Evolutionary conservation across 1,284 basidiomycete species (phyloP), one percentile per base, ranked within the genome.

Genomic region (Microbotryomycetes sp.): DNA sequence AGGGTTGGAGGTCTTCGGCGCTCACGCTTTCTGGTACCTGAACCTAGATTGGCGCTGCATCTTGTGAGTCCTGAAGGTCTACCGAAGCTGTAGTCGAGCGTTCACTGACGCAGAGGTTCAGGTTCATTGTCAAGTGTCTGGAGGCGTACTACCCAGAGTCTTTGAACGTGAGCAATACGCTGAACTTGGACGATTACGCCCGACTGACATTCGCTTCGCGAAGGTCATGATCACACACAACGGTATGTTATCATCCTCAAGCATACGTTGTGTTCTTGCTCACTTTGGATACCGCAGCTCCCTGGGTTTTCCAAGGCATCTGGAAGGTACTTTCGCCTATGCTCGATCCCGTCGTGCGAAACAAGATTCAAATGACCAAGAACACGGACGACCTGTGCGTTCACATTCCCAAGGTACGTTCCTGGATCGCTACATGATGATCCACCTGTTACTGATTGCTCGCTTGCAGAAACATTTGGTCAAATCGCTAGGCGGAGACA

Each of bases 71-170:
- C n/a, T n/a, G n/a, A n/a, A n/a, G n/a, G n/a, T n/a, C n/a, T n/a
- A n/a, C n/a, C n/a, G n/a, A n/a, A n/a, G n/a, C n/a, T n/a, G n/a
- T n/a, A n/a, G n/a, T n/a, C n/a, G n/a, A n/a, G n/a, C n/a, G n/a
- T n/a, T n/a, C n/a, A n/a, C n/a, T n/a, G n/a, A n/a, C n/a, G n/a
- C n/a, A n/a, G n/a, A n/a, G n/a, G n/a, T n/a, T n/a, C n/a, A n/a
- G n/a, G n/a, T 65, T 65, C 52, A 65, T 65, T 51, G 63, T 64
- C 56, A 64, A 64, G 26, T 64, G 63, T 45, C 56, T 75, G 45
- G 73, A 76, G 58, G 72, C 73, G 4, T 75, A 76, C 69, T 76
- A 75, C 61, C 75, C 75, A 3, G 75, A 76, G 58, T 74, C 74
- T 21, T 71, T 77, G 26, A 72, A 69, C 35, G 72, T 68, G 11